Base-by-base conservation (phyloP, 2,329 filamentous ascomycete genomes). In the Talaromyces sp. region DNA sequence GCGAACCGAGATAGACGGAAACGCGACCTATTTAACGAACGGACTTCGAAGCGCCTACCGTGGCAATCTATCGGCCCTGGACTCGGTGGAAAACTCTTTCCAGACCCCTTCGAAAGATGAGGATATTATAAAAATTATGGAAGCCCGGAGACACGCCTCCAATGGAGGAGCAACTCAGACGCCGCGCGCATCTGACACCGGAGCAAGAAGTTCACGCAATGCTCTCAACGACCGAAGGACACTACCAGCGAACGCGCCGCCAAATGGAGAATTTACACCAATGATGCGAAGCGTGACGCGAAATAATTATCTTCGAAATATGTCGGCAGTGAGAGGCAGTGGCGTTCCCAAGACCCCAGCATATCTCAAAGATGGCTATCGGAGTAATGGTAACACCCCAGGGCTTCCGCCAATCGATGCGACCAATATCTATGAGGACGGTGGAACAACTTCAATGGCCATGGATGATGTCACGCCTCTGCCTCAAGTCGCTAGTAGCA, bases 21-120 rank as follows among this genome's bases (percentile, higher is more conserved):
- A 97, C 81, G 86, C 85, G 74, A 96, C 91, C 64, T 93, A 87
- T 73, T 80, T 95, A 62, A 84, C 73, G 79, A 85, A 74, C 75
- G 82, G 75, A 77, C 78, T 85, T 66, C 87, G 91, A 69, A 77
- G 74, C 63, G 72, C 66, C 48, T 70, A 70, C 52, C 69, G 73
- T 60, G 68, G 71, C 52, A 72, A 76, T 54, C 63, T 77, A 17
- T 75, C 74, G 25, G 71, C 71, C 19, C 85, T 95, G 69, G 91
- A 95, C 72, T 95, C 91, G 54, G 87, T 91, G 67, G 91, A 95
- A 70, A 86, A 89, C 58, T 94, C 93, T 1, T 96, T 97, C 65
- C 84, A 87, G 58, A 91, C 89, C 31, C 92, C 89, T 22, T 83
- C 81, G 28, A 92, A 89, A 73, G 84, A 87, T 69, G 84, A 86